phyloP scores from a whole-genome alignment of 805 yeast genomes.

The Hanseniaspora nectarophila region DNA sequence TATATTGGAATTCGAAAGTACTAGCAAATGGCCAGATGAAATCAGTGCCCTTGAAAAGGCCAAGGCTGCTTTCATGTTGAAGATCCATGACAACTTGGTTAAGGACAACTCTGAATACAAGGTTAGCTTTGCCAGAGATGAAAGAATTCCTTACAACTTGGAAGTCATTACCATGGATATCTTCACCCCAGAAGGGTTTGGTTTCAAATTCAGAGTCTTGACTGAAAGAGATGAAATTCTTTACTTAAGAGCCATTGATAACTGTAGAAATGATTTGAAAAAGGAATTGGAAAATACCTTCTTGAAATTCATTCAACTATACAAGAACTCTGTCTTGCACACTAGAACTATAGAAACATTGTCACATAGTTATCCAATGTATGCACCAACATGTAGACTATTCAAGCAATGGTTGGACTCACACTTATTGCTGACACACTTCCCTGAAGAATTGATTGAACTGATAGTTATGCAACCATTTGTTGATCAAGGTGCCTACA shows the following conservation, averaged over 20 bases:
- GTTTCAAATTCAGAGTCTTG: slow-evolving; percentile 62
- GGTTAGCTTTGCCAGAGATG: slow-evolving; percentile 54
- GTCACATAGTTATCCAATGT: slow-evolving; percentile 58
- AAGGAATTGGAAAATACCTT: slow-evolving; percentile 49
- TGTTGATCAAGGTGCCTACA: slow-evolving; percentile 77
- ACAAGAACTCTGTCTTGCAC: slow-evolving; percentile 61
- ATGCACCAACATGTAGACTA: slow-evolving; percentile 68
- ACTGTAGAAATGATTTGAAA: slow-evolving; percentile 49
- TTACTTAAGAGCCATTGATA: slow-evolving; percentile 58
- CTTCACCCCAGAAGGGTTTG: slow-evolving; percentile 80
- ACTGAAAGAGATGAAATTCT: slow-evolving; percentile 76
- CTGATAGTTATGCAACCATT: slow-evolving; percentile 72
- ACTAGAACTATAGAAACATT: slow-evolving; percentile 65
- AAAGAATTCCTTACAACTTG: slow-evolving; percentile 51
- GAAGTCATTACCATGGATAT: slow-evolving; percentile 49
- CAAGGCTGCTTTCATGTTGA: slow-evolving; percentile 76
- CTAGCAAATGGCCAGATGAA: slow-evolving; percentile 94
- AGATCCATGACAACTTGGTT: slow-evolving; percentile 41
- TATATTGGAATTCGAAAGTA: slow-evolving; percentile 75
- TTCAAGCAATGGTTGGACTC: slow-evolving; percentile 84
- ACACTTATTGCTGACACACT: slow-evolving; percentile 60
- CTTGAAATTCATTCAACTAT: slow-evolving; percentile 50
- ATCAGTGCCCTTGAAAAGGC: slow-evolving; percentile 71
- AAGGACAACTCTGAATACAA: slow-evolving; percentile 41
- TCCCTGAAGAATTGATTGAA: slow-evolving; percentile 71